phyloP scores from a whole-genome alignment of 176 grass and related monocot species.

The Musa beccarii region DNA sequence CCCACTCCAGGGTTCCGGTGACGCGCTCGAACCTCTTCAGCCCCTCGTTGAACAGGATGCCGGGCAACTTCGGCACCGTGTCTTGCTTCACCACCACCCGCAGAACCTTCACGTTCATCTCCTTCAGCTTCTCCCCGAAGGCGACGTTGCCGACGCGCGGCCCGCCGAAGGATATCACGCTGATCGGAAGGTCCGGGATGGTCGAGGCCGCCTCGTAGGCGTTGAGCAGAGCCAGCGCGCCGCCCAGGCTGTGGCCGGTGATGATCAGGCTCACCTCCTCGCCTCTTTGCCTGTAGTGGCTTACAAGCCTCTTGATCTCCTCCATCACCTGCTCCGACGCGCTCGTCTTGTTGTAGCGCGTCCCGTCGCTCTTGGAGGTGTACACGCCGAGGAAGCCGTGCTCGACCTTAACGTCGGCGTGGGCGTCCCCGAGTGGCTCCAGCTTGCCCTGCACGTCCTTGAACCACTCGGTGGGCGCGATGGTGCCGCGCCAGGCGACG shows the following conservation, averaged over 20 bases:
- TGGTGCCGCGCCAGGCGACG: slow-evolving; percentile 34
- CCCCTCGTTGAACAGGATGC: slow-evolving; percentile 29
- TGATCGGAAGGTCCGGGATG: slow-evolving; percentile 18
- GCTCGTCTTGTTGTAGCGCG: slow-evolving; percentile 30
- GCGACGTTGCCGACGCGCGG: slow-evolving; percentile 51
- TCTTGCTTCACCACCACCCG: slow-evolving; percentile 32
- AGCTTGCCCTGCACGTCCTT: slow-evolving; percentile 16
- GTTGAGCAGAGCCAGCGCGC: slow-evolving; percentile 44
- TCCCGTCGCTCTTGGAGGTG: slow-evolving; percentile 21
- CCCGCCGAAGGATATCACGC: slow-evolving; percentile 47
- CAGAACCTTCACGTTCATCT: slow-evolving; percentile 30
- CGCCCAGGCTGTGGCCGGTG: slow-evolving; percentile 64
- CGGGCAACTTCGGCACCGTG: slow-evolving; percentile 32
- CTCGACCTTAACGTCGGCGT: slow-evolving; percentile 23
- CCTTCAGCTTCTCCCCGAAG: slow-evolving; percentile 23
- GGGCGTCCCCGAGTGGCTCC: neutral
- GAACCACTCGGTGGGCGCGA: slow-evolving; percentile 18
- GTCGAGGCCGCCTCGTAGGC: slow-evolving; percentile 36
- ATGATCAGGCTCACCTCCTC: slow-evolving; percentile 26
- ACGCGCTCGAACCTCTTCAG: slow-evolving; percentile 27
- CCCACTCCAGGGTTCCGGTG: slow-evolving; percentile 22
- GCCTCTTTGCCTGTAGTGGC: slow-evolving; percentile 15
- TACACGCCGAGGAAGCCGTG: slow-evolving; percentile 44
- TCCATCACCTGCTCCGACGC: slow-evolving; percentile 37
- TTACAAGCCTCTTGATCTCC: slow-evolving; percentile 32